Evolutionary conservation across 2,329 filamentous ascomycete genomes (phyloP).

Genomic region (Talaromyces rugulosus): DNA sequence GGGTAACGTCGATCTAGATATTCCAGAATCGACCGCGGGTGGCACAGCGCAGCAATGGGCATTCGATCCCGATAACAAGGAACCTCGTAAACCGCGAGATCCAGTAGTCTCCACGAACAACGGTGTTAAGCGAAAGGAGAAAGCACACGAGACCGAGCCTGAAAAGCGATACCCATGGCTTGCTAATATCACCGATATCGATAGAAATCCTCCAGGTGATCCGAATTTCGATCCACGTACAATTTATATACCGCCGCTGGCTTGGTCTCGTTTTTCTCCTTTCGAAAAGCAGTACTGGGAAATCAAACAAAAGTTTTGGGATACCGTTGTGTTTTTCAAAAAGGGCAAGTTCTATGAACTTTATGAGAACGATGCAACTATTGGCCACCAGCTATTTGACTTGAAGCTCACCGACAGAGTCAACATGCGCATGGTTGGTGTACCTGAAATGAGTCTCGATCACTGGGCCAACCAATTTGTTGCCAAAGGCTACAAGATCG

Average conservation of each 20-base stretch:
- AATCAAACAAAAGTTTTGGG: constrained; percentile 97
- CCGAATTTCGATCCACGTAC: constrained; percentile 89
- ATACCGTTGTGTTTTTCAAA: constrained; percentile 98
- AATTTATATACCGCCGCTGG: constrained; percentile 78
- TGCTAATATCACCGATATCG: constrained; percentile 77
- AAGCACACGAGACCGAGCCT: constrained; percentile 76
- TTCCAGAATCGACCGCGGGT: constrained; percentile 46
- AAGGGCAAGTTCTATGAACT: constrained; percentile 99
- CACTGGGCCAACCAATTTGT: constrained; percentile 99
- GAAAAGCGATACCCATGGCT: constrained; percentile 88
- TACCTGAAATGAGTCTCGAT: constrained; percentile 91
- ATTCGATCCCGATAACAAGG: constrained; percentile 59
- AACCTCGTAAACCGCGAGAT: constrained; percentile 48
- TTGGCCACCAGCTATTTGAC: constrained; percentile 95
- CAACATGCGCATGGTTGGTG: constrained; percentile 99
- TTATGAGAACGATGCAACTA: constrained; percentile 94
- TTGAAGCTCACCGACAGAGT: constrained; percentile 96
- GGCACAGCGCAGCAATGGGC: constrained; percentile 83
- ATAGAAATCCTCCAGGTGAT: constrained; percentile 71
- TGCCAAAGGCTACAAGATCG: constrained; percentile 96
- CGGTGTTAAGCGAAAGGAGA: constrained; percentile 47
- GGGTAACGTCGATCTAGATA: constrained; percentile 54
- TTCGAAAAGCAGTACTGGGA: constrained; percentile 99
- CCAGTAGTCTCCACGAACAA: constrained; percentile 30
- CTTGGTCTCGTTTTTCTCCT: constrained; percentile 78